Percentiles rank a stretch among this genome's conserved stretches.
Conservation (phyloP, 768 basidiomycete species). For the Pholiota molesta region DNA sequence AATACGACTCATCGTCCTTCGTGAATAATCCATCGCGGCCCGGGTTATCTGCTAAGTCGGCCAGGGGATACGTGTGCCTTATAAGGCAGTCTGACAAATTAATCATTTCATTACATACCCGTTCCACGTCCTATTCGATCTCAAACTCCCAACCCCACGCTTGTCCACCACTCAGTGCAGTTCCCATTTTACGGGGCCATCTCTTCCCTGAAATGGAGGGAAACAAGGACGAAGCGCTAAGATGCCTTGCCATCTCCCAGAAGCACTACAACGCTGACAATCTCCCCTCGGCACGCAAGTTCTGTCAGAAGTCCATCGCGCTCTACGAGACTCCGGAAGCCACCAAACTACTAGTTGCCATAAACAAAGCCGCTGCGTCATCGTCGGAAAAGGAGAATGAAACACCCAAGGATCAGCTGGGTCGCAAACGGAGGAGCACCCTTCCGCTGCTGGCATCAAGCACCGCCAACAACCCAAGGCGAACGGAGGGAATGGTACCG, state of each 20-base stretch:
- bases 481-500: slow-evolving; percentile 47
- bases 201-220: slow-evolving; percentile 59
- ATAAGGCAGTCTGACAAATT: slow-evolving; percentile 6
- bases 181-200: slow-evolving; percentile 4
- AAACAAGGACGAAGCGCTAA: slow-evolving; percentile 89
- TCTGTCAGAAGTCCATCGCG: slow-evolving; percentile 85
- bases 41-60: slow-evolving; percentile 24
- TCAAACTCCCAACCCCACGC: slow-evolving; percentile 2
- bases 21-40: neutral
- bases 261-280: slow-evolving; percentile 75
- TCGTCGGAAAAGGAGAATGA: slow-evolving; percentile 45
- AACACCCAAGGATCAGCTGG: slow-evolving; percentile 36
- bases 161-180: slow-evolving; percentile 8
- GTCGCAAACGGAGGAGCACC: slow-evolving; percentile 66
- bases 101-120: slow-evolving; percentile 13
- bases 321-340: slow-evolving; percentile 84
- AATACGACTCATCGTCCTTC: slow-evolving; percentile 6
- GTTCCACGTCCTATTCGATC: slow-evolving; percentile 24
- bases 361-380: slow-evolving; percentile 58
- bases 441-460: slow-evolving; percentile 73
- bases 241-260: slow-evolving; percentile 79
- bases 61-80: neutral
- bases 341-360: slow-evolving; percentile 60
- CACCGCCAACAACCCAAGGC: slow-evolving; percentile 50
- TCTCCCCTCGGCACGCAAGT: slow-evolving; percentile 78